Evolutionary conservation across 1,284 basidiomycete genomes (phyloP), one percentile per base, ranked within the genome.

Genomic region (Austropuccinia psidii): DNA sequence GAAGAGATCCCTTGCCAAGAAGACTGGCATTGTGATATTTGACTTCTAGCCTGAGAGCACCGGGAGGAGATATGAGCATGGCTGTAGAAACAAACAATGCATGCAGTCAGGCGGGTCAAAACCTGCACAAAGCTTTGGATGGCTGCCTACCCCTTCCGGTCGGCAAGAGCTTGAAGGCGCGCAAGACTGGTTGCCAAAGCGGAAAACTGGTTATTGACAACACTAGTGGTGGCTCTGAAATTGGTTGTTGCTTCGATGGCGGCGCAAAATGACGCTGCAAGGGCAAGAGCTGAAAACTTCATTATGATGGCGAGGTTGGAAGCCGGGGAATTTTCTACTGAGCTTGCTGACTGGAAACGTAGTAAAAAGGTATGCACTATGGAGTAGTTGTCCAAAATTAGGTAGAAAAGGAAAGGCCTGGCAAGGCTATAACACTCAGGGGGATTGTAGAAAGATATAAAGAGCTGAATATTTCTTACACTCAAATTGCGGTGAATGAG

Each of bases 191-290:
- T 13, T 6, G 24, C 1, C 24, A 68, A 35, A 15, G 61, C 29
- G 6, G 45, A 7, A 43, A 65, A 49, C 35, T 65, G 61, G 45
- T 65, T 65, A 47, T 35, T 65, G 27, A 37, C 61, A 21, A 21
- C 50, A 15, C 17, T 50, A 21, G 27, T 39, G n/a, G 61, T 65
- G 45, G n/a, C 35, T 33, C 27, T 65, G 49, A 52, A 52, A 24
- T 65, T 65, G 43, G 45, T 21, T 31, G 61, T 3, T 4, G 43
- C 61, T n/a, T 65, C 4, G 45, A 50, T 65, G 21, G 27, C 61
- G n/a, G 45, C 29, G 21, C 47, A 33, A 35, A 45, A 27, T 17
- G 45, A 19, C 9, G 43, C 31, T 7, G 45, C 43, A 33, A 49
- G n/a, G 13, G 61, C 61, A 49, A 65, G 35, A 29, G 50, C 33